These are phyloP conservation scores for Salix suchowensis DNA, from an alignment of 345 rosid genomes.

Conservation along the genomic window DNA sequence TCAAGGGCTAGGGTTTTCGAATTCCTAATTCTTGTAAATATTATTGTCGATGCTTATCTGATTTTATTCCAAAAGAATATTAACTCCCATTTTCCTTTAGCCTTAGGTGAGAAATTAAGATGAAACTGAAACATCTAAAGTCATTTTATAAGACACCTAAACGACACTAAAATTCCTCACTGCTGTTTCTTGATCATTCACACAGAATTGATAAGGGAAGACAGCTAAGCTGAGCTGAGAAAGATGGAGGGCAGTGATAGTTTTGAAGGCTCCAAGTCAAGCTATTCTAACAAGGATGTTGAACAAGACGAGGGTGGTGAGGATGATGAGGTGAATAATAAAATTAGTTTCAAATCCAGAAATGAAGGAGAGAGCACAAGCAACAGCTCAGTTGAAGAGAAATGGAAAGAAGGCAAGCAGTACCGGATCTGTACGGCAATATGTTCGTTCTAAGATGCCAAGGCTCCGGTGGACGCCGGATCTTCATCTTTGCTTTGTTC, in stretches of 20 bases:
- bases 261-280: slow-evolving; percentile 37
- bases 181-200: slow-evolving; percentile 31
- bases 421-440: slow-evolving; percentile 61
- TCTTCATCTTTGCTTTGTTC: slow-evolving; percentile 76
- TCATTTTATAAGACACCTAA: slow-evolving; percentile 11
- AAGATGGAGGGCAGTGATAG: slow-evolving; percentile 9
- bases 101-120: not conserved
- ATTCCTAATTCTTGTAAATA: slow-evolving; percentile 6
- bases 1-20: slow-evolving; percentile 34
- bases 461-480: slow-evolving; percentile 82
- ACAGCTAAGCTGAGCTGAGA: slow-evolving; percentile 12
- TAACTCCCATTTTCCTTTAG: slow-evolving; percentile 5
- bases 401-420: slow-evolving; percentile 23
- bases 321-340: slow-evolving; percentile 23
- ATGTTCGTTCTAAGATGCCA: slow-evolving; percentile 63
- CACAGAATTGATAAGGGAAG: slow-evolving; percentile 5
- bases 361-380: slow-evolving; percentile 33
- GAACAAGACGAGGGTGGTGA: slow-evolving; percentile 26
- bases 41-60: slow-evolving; percentile 5
- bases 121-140: slow-evolving; percentile 9
- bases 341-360: slow-evolving; percentile 6
- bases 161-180: slow-evolving; percentile 31
- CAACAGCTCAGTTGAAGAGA: slow-evolving; percentile 51
- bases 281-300: slow-evolving; percentile 21
- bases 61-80: slow-evolving; percentile 4